Percentiles rank a stretch among this genome's conserved stretches.
Evolutionary conservation across 495 filamentous ascomycete species (phyloP).

Genomic region (Neurospora sp.): DNA sequence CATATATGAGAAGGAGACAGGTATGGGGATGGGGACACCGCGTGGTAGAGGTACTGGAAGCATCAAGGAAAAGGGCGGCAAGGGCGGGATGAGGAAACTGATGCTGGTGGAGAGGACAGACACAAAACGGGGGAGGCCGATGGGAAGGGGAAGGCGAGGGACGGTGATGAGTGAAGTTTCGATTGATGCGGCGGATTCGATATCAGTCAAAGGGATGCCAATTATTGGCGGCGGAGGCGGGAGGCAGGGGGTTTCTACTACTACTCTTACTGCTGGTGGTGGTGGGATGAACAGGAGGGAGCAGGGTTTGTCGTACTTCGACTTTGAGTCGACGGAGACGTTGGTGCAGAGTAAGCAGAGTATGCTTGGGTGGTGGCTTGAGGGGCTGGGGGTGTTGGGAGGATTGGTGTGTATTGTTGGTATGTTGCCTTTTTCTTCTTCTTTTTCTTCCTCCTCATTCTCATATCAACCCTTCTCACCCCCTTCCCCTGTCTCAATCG

Average conservation of each 20-base stretch:
- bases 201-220: background rate
- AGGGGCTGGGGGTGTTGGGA: background rate
- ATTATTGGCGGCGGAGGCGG: background rate
- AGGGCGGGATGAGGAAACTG: background rate
- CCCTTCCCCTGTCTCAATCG: background rate
- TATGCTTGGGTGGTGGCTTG: constrained; percentile 1
- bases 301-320: background rate
- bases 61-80: background rate
- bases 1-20: background rate
- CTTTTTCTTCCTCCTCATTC: background rate
- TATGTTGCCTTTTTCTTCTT: background rate
- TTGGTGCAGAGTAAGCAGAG: constrained; percentile 7
- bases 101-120: background rate
- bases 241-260: too few relatives aligned
- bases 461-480: background rate
- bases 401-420: background rate
- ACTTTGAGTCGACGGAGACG: background rate
- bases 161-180: background rate
- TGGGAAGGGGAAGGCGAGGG: background rate
- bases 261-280: background rate
- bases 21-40: background rate
- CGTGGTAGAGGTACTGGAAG: background rate
- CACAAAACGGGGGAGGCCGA: background rate
- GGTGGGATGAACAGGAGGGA: background rate
- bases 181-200: background rate